Evolutionary conservation across 805 yeast genomes (phyloP).

Genomic region (Monosporozyma aquatica): DNA sequence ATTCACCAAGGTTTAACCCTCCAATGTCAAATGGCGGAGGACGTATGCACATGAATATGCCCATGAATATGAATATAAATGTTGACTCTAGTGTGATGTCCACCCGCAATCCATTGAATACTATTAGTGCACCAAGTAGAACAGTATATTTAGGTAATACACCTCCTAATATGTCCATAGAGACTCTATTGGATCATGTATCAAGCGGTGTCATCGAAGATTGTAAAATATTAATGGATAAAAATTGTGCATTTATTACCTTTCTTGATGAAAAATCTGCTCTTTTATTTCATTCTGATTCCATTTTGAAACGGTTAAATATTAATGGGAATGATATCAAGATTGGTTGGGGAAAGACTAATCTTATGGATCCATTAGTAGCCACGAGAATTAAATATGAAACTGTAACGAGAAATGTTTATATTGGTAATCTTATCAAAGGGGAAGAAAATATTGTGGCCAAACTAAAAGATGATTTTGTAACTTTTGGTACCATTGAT

Average conservation of each 20-base stretch:
- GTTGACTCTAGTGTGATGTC: background rate
- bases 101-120: constrained; percentile 16
- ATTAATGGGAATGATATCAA: constrained; percentile 75
- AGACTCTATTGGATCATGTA: constrained; percentile 80
- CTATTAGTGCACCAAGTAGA: constrained; percentile 54
- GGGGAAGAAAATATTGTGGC: constrained; percentile 43
- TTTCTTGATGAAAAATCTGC: constrained; percentile 87
- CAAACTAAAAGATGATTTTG: constrained; percentile 56
- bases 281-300: constrained; percentile 85
- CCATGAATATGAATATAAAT: too few relatives aligned
- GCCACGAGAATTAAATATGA: constrained; percentile 68
- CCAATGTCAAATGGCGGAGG: too few relatives aligned
- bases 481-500: constrained; percentile 75
- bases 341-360: constrained; percentile 88
- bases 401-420: constrained; percentile 90
- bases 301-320: constrained; percentile 71
- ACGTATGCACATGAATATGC: too few relatives aligned
- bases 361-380: constrained; percentile 66
- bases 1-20: constrained; percentile 1
- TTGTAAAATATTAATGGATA: constrained; percentile 67
- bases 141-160: constrained; percentile 87
- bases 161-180: constrained; percentile 70
- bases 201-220: constrained; percentile 84
- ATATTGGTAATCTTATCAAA: constrained; percentile 69
- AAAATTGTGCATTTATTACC: constrained; percentile 83